Percentiles rank a stretch among this genome's conserved stretches.
These are phyloP conservation scores for Liriodendron chinense DNA, from an alignment of 164 flowering plant species.

Conservation along the genomic window DNA sequence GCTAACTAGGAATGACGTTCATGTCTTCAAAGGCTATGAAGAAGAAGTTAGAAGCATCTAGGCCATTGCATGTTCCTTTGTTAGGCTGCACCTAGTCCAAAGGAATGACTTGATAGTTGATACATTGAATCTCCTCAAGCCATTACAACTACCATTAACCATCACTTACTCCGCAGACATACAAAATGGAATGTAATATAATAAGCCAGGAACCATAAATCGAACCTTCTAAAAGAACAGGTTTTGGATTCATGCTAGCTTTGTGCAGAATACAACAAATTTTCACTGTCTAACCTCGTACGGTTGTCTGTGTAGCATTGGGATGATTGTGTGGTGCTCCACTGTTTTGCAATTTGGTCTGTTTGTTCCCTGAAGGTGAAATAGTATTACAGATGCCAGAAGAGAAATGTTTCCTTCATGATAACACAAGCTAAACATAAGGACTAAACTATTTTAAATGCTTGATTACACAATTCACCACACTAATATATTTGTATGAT, in stretches of 20 bases:
- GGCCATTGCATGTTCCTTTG: neutral
- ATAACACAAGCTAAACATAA: neutral
- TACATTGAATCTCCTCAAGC: neutral
- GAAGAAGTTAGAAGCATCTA: neutral
- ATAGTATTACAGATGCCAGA: neutral
- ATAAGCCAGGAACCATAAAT: neutral
- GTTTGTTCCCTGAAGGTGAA: slow-evolving; percentile 4
- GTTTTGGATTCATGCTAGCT: neutral
- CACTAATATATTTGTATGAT: neutral
- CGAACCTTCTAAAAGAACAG: neutral
- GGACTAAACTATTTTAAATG: neutral
- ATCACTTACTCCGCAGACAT: neutral
- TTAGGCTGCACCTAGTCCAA: slow-evolving; percentile 1
- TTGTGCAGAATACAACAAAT: neutral
- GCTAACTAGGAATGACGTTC: neutral
- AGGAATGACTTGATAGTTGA: neutral
- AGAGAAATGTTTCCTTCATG: neutral
- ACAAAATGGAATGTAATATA: neutral
- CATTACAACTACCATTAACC: neutral
- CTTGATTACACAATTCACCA: neutral
- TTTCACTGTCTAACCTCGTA: slow-evolving; percentile 8
- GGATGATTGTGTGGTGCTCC: slow-evolving; percentile 3
- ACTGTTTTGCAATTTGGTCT: slow-evolving; percentile 4
- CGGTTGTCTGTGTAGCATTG: slow-evolving; percentile 9
- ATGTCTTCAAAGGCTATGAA: neutral